A percentile compares a stretch with the other conserved stretches of the same genome.
phyloP scores from a whole-genome alignment of 371 early-diverging fungal genomes.

The Mucor velutinosus region DNA sequence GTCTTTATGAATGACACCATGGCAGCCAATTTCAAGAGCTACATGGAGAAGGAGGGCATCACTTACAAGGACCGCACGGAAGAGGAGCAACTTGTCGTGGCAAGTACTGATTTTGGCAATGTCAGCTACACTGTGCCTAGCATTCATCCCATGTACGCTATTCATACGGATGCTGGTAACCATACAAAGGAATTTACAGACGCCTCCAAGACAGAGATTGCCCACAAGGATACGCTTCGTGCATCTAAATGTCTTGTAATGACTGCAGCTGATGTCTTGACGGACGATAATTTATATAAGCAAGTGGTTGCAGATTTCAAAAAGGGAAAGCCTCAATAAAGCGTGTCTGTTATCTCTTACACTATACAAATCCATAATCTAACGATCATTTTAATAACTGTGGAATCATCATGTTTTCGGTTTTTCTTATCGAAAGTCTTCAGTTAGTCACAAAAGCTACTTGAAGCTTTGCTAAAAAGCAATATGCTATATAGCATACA shows the following conservation, averaged over 20 bases:
- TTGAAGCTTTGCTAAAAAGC: no score
- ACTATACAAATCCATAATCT: no score
- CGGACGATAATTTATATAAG: slow-evolving; percentile 28
- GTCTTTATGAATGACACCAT: slow-evolving; percentile 59
- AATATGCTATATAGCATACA: no score
- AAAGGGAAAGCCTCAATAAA: slow-evolving; percentile 23
- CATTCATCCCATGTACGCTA: slow-evolving; percentile 20
- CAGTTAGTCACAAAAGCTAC: no score
- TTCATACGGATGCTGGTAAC: slow-evolving; percentile 21
- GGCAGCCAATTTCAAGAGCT: slow-evolving; percentile 50
- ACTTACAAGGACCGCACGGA: slow-evolving; percentile 30
- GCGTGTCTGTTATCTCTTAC: no score
- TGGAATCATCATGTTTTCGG: no score
- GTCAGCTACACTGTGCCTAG: slow-evolving; percentile 42
- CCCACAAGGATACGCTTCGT: slow-evolving; percentile 62
- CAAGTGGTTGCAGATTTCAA: slow-evolving; percentile 37
- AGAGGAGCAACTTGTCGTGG: slow-evolving; percentile 43
- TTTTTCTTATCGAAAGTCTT: no score
- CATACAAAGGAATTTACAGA: slow-evolving; percentile 56
- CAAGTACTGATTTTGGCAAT: slow-evolving; percentile 80
- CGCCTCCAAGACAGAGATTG: slow-evolving; percentile 58
- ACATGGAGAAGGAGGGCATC: slow-evolving; percentile 52
- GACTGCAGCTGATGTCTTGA: slow-evolving; percentile 40
- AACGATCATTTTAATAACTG: no score
- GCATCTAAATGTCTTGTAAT: slow-evolving; percentile 47